Conservation (phyloP, 805 yeast genomes). For the Saccharomycopsis javanensis region DNA sequence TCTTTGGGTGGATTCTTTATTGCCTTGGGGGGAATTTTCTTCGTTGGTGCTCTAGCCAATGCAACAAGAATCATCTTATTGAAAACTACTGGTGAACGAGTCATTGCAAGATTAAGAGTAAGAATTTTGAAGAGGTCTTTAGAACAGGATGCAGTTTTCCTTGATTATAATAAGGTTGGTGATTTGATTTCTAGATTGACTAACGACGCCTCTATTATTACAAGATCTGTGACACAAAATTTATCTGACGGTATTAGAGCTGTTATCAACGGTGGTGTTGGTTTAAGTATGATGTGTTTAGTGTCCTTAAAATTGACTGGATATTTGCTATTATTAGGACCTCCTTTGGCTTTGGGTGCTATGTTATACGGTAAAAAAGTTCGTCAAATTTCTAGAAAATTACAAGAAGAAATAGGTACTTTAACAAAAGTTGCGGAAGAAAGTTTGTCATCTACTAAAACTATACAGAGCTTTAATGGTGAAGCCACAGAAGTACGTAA, state of each 20-base stretch:
- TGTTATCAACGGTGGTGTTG: slow-evolving; percentile 71
- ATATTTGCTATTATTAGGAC: slow-evolving; percentile 70
- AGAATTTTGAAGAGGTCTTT: slow-evolving; percentile 67
- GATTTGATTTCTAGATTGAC: slow-evolving; percentile 83
- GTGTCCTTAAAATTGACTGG: slow-evolving; percentile 78
- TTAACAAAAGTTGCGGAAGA: slow-evolving; percentile 89
- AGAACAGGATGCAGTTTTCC: slow-evolving; percentile 79
- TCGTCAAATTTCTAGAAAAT: slow-evolving; percentile 58
- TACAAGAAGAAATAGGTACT: slow-evolving; percentile 78
- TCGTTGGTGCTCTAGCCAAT: slow-evolving; percentile 69
- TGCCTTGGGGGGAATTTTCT: slow-evolving; percentile 51
- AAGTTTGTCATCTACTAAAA: slow-evolving; percentile 71
- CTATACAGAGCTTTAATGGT: slow-evolving; percentile 86
- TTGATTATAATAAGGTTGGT: slow-evolving; percentile 85
- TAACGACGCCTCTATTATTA: slow-evolving; percentile 80
- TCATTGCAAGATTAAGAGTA: slow-evolving; percentile 77
- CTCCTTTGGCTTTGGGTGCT: slow-evolving; percentile 75
- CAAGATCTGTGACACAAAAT: slow-evolving; percentile 79
- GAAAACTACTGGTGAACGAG: slow-evolving; percentile 73
- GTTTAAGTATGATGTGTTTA: slow-evolving; percentile 83
- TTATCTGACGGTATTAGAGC: slow-evolving; percentile 89
- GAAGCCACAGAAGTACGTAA: slow-evolving; percentile 68
- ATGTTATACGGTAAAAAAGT: slow-evolving; percentile 74
- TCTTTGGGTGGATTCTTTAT: slow-evolving; percentile 54
- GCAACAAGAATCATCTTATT: slow-evolving; percentile 70